Percentiles rank a stretch among this genome's conserved stretches.
phyloP scores from a whole-genome alignment of 768 basidiomycete genomes.

The Filobasidium floriforme region DNA sequence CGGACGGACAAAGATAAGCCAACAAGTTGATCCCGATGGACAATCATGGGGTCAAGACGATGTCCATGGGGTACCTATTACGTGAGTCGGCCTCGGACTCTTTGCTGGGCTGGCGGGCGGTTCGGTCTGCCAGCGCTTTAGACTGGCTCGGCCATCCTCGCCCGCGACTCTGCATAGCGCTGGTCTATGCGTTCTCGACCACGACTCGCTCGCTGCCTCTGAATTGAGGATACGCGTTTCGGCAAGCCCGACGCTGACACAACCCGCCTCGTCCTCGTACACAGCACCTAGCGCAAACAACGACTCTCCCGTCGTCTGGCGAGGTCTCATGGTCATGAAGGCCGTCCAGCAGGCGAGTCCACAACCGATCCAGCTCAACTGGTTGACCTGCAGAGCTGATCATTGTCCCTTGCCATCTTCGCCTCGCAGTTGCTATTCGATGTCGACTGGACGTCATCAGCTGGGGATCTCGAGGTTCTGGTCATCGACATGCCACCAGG shows the following conservation, averaged over 20 bases:
- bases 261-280: not conserved
- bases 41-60: slow-evolving; percentile 83
- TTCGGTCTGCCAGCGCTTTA: not conserved
- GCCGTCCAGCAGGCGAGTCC: slow-evolving; percentile 68
- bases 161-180: not conserved
- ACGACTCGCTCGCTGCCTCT: too few relatives aligned
- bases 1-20: slow-evolving; percentile 45
- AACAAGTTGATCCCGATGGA: slow-evolving; percentile 72
- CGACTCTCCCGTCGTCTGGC: slow-evolving; percentile 84
- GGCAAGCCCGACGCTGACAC: not conserved
- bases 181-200: too few relatives aligned
- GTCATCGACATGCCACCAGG: slow-evolving; percentile 96
- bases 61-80: slow-evolving; percentile 96
- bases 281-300: slow-evolving; percentile 50
- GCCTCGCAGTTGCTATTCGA: slow-evolving; percentile 66
- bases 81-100: slow-evolving; percentile 31
- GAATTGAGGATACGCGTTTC: too few relatives aligned
- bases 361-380: not conserved
- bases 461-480: slow-evolving; percentile 64
- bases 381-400: not conserved
- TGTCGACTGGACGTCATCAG: slow-evolving; percentile 65
- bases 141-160: not conserved
- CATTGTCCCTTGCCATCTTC: not conserved
- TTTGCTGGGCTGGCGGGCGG: too few relatives aligned
- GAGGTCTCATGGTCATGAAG: slow-evolving; percentile 97